Percentiles rank a stretch among this genome's conserved stretches.
Conservation (phyloP, 768 basidiomycete species). For the Tulasnella calospora region DNA sequence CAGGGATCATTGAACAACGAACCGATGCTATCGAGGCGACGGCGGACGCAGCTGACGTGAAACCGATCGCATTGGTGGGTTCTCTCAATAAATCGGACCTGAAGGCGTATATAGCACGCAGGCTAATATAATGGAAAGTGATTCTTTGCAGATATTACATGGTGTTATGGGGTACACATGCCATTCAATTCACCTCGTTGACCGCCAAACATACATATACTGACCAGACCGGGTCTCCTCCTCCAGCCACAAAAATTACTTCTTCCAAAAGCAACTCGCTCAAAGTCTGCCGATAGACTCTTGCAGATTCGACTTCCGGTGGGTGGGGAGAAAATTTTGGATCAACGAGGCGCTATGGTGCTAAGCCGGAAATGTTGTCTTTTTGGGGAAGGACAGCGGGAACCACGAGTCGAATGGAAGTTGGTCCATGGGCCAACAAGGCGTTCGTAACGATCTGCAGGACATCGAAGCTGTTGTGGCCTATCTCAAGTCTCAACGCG, state of each 20-base stretch:
- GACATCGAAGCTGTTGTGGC: slow-evolving; percentile 64
- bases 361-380: not conserved
- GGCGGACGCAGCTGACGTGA: not conserved
- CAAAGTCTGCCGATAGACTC: slow-evolving; percentile 64
- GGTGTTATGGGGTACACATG: slow-evolving; percentile 65
- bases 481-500: slow-evolving; percentile 50
- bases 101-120: not conserved
- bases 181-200: not conserved
- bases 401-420: slow-evolving; percentile 69
- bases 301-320: slow-evolving; percentile 86
- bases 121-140: not conserved
- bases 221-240: no score
- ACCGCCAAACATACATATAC: not conserved
- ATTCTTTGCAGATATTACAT: slow-evolving; percentile 57
- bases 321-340: slow-evolving; percentile 1
- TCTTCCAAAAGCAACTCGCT: slow-evolving; percentile 72
- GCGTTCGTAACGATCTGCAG: slow-evolving; percentile 54
- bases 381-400: slow-evolving; percentile 46
- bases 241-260: slow-evolving; percentile 76
- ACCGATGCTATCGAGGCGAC: no score
- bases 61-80: slow-evolving; percentile 9
- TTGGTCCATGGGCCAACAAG: slow-evolving; percentile 52
- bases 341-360: not conserved
- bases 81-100: not conserved
- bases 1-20: not conserved